Evolutionary conservation across 2,329 filamentous ascomycete genomes (phyloP), one percentile per base, ranked within the genome.

Genomic region (Aciculosporium take): DNA sequence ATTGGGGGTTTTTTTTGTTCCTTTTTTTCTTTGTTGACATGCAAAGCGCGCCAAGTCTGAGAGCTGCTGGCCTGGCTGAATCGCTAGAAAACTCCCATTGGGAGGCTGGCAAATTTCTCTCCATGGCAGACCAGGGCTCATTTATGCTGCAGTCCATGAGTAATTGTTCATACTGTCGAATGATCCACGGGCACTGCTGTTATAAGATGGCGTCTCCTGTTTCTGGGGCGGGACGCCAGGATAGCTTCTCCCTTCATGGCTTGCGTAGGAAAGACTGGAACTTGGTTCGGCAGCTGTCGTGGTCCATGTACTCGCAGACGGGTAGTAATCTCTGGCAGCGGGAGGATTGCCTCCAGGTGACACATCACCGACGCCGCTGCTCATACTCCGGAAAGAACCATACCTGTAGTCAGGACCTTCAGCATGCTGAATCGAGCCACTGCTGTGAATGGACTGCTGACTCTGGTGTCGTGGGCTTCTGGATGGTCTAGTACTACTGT

Each of bases 401-500:
- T 76, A 77, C 40, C 74, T 67, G 52, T 77, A 77, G 51, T 77
- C 73, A 0, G 70, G 59, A 4, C 64, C 53, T 31, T 74, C 71
- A 6, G 34, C 66, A 51, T 64, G 66, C 28, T 63, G 59, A 25
- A 72, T 58, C 18, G 72, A 71, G 30, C 64, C 60, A 10, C 59
- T 56, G 50, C 67, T 69, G 44, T 72, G 69, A 27, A 74, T 61
- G 1, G 72, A 74, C 39, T 69, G 68, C 47, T 76, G 69, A 53
- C 63, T 68, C 9, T 59, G 62, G 45, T 74, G 68, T 2, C 74
- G 66, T 1, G 73, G 71, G 49, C 71, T 74, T 56, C 77, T 77
- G 29, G 67, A 58, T 13, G 73, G 71, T 18, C 73, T 65, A 5
- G 68, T 64, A 48, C 69, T 72, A 35, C 42, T 34, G 52, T 76